Evolutionary conservation across 1,139 yeast species (phyloP).

Genomic region (Saccharomyces hybrid): DNA sequence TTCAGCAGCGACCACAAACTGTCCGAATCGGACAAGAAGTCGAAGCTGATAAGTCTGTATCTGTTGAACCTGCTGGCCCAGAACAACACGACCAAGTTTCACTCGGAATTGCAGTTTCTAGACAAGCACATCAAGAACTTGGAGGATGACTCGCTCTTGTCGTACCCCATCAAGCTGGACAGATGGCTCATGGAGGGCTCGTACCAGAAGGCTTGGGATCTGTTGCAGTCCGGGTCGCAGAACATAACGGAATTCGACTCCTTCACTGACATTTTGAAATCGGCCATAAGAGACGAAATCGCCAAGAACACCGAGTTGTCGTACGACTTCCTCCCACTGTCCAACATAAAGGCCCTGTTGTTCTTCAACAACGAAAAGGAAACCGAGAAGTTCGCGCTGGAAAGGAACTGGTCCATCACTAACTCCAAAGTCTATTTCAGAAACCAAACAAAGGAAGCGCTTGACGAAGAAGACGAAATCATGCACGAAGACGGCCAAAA

Average conservation of each 20-base stretch:
- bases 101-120: slow-evolving; percentile 75
- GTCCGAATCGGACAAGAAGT: slow-evolving; percentile 56
- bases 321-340: slow-evolving; percentile 65
- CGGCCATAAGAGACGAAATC: slow-evolving; percentile 77
- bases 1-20: slow-evolving; percentile 33
- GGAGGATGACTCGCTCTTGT: slow-evolving; percentile 52
- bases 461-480: slow-evolving; percentile 11
- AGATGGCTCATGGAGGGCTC: slow-evolving; percentile 95
- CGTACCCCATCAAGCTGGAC: slow-evolving; percentile 83
- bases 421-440: slow-evolving; percentile 57
- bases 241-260: slow-evolving; percentile 47
- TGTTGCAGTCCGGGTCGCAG: slow-evolving; percentile 39
- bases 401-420: slow-evolving; percentile 55
- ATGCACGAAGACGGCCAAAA: slow-evolving; percentile 9
- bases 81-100: slow-evolving; percentile 81
- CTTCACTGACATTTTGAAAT: slow-evolving; percentile 56
- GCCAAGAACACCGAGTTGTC: slow-evolving; percentile 81
- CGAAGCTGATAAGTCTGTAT: slow-evolving; percentile 71
- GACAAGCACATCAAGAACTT: slow-evolving; percentile 46
- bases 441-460: slow-evolving; percentile 19
- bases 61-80: slow-evolving; percentile 69
- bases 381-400: slow-evolving; percentile 52
- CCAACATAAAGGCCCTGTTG: slow-evolving; percentile 74
- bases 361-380: slow-evolving; percentile 66
- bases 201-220: slow-evolving; percentile 84